Base-by-base conservation (phyloP, 2,329 filamentous ascomycete species). In the Trichoderma semiorbis region DNA sequence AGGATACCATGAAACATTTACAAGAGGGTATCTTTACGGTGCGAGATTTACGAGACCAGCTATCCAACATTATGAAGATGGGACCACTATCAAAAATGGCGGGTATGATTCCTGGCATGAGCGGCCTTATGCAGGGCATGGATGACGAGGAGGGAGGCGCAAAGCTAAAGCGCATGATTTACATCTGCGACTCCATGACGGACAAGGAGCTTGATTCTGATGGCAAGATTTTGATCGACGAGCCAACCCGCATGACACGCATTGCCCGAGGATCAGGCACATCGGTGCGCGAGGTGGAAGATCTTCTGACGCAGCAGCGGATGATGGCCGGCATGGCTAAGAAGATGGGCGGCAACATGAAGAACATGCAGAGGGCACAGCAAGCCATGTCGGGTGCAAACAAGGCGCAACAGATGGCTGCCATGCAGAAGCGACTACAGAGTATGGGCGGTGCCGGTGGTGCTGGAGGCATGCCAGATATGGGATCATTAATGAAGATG, bases 321-420 rank as follows among this genome's bases (percentile, higher is more conserved):
- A 97, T 98, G 93, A 99, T 99, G 96, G 93, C 94, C 0, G 93
- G 93, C 72, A 98, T 99, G 94, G 96, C 96, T 63, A 99, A 98
- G 90, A 97, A 97, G 85, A 97, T 99, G 90, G 95, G 96, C 72
- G 95, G 95, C 50, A 95, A 93, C 80, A 97, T 97, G 92, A 96
- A 96, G 84, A 97, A 98, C 80, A 97, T 98, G 92, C 94, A 98
- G 81, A 91, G 92, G 66, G 95, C 95, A 0, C 95, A 98, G 82
- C 92, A 92, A 70, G 93, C 93, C 74, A 94, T 98, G 91, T 93
- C 92, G 32, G 94, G 95, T 58, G 93, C 91, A 34, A 97, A 97
- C 83, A 95, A 96, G 82, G 89, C 93, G 36, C 94, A 97, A 80
- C 95, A 98, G 82, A 89, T 98, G 83, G 95, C 95, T 0, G 95